These are phyloP conservation scores for Solanum appendiculatum DNA, from an alignment of 257 asterid genomes.

Conservation along the genomic window DNA sequence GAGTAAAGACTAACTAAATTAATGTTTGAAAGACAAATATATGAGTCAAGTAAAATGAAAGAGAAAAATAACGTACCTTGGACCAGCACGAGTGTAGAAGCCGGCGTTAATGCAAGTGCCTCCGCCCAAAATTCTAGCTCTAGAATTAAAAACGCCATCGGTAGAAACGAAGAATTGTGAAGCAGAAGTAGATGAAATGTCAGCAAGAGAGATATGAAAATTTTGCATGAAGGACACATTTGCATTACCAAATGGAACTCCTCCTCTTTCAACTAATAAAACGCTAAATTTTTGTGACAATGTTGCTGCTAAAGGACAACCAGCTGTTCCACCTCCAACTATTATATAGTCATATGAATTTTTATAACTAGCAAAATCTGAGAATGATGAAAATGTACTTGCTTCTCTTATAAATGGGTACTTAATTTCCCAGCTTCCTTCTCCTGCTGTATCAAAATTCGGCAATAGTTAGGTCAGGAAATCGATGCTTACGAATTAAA, in stretches of 20 bases:
- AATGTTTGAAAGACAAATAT: too few species aligned
- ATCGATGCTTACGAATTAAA: too few species aligned
- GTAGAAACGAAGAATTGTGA: conserved; percentile 83
- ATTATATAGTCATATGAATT: conserved; percentile 59
- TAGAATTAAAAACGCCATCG: conserved; percentile 80
- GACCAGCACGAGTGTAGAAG: conserved; percentile 80
- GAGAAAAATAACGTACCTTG: conserved; percentile 24
- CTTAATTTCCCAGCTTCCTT: conserved; percentile 8
- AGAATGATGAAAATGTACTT: conserved; percentile 16
- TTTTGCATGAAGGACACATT: conserved; percentile 82
- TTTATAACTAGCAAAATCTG: background rate
- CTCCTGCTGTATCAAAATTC: background rate
- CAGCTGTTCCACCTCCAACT: conserved; percentile 96
- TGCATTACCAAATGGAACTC: conserved; percentile 71
- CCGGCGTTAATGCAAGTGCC: conserved; percentile 88
- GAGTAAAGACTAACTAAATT: too few species aligned
- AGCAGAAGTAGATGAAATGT: conserved; percentile 66
- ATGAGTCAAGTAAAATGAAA: background rate
- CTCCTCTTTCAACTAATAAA: conserved; percentile 78
- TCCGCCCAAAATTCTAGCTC: conserved; percentile 89
- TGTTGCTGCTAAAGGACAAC: conserved; percentile 90
- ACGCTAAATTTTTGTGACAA: conserved; percentile 68
- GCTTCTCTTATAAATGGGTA: conserved; percentile 35
- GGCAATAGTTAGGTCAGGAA: too few species aligned
- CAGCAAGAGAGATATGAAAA: conserved; percentile 76